Base-by-base conservation (phyloP, 2,329 filamentous ascomycete genomes). In the Coniochaeta sp. region DNA sequence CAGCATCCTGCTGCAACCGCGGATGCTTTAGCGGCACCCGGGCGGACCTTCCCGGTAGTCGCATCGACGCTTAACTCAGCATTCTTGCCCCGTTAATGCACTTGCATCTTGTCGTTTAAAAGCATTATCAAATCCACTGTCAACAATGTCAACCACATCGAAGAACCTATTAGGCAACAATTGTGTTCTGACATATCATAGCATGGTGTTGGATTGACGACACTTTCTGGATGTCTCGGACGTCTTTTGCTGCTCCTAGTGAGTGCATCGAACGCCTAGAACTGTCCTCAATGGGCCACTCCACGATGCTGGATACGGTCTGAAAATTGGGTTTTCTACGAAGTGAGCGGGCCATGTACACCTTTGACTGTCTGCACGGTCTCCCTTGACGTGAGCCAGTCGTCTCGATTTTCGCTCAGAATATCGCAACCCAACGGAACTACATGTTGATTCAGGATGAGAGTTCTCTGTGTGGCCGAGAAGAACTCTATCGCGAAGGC, bases 401-500 rank as follows among this genome's bases (percentile, higher is more conserved):
- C 43, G 24, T 24, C 5, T 24, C n/a, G 4, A 24, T 47, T 17
- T 40, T 40, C 16, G n/a, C 38, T 40, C n/a, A 17, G 16, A 1
- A 12, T 40, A 4, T 19, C 17, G 6, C 9, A n/a, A n/a, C n/a
- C n/a, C n/a, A n/a, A n/a, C n/a, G 38, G 16, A 40, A 40, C 16
- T 36, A 14, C 38, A 40, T 6, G 7, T 22, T 24, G 47, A 7
- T 43, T 56, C 63, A 72, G 64, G 58, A 80, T 77, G 71, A 84
- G 84, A 75, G 76, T 84, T 43, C 72, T 84, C 14, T 84, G 81
- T 64, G 81, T 84, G 67, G 81, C 81, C 47, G 81, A 84, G 67
- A 84, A 99, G 81, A 92, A 92, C 38, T 96, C 93, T 47, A 97
- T 99, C 64, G 91, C 95, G 61, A 97, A 95, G 75, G 92, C 93